Percentiles rank a stretch among this genome's conserved stretches.
Evolutionary conservation across 2,329 filamentous ascomycete species (phyloP).

Genomic region (Fusarium goolgardi): DNA sequence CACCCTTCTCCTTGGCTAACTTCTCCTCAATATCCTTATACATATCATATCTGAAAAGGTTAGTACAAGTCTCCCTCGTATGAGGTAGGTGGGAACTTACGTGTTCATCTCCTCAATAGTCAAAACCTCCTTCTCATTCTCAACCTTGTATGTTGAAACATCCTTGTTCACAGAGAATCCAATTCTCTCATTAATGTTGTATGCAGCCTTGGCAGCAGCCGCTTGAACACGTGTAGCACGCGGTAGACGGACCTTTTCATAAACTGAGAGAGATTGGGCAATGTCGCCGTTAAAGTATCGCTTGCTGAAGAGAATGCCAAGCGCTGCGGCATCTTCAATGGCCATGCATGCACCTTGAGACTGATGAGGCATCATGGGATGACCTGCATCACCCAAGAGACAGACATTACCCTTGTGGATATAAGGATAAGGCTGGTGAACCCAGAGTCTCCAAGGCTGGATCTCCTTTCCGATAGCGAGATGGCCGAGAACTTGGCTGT

Average conservation of each 20-base stretch:
- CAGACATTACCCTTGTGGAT: slow-evolving; percentile 63
- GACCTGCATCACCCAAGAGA: slow-evolving; percentile 73
- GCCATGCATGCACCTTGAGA: slow-evolving; percentile 77
- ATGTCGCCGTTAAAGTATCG: slow-evolving; percentile 61
- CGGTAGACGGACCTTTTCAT: slow-evolving; percentile 65
- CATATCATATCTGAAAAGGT: slow-evolving; percentile 63
- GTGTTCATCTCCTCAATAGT: slow-evolving; percentile 78
- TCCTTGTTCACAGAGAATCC: slow-evolving; percentile 72
- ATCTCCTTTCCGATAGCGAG: slow-evolving; percentile 71
- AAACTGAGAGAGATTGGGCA: slow-evolving; percentile 59
- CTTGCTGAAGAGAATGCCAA: slow-evolving; percentile 70
- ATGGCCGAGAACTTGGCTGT: slow-evolving; percentile 66
- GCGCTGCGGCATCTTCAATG: slow-evolving; percentile 72
- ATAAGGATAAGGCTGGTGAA: slow-evolving; percentile 71
- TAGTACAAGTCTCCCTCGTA: neutral
- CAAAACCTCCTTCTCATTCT: slow-evolving; percentile 69
- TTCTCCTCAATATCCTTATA: slow-evolving; percentile 65
- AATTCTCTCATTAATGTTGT: slow-evolving; percentile 73
- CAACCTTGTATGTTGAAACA: slow-evolving; percentile 68
- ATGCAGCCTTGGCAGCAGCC: slow-evolving; percentile 67
- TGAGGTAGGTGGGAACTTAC: slow-evolving; percentile 52
- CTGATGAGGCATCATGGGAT: slow-evolving; percentile 77
- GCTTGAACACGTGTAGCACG: slow-evolving; percentile 67
- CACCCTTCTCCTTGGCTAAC: slow-evolving; percentile 52
- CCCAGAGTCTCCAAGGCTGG: slow-evolving; percentile 71